These are phyloP conservation scores for Aspergillus phoenicis DNA, from an alignment of 2,329 filamentous ascomycete species.

Conservation along the genomic window DNA sequence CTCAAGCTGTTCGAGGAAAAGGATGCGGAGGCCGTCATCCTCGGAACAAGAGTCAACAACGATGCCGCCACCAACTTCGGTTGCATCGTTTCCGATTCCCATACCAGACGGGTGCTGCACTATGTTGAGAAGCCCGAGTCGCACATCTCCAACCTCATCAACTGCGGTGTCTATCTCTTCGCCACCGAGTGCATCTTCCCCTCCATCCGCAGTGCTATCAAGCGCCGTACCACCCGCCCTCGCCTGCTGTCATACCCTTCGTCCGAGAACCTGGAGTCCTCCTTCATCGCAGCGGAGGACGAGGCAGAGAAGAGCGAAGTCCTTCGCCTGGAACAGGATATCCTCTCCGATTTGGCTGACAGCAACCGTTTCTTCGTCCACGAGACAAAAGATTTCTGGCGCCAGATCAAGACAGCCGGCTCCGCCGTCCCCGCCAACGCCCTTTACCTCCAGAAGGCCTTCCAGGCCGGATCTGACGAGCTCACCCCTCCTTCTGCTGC, in stretches of 20 bases:
- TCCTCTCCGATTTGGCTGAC: slow-evolving; percentile 91
- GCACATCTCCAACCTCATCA: slow-evolving; percentile 97
- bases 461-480: slow-evolving; percentile 79
- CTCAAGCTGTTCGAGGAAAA: slow-evolving; percentile 90
- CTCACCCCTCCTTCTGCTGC: slow-evolving; percentile 80
- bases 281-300: slow-evolving; percentile 67
- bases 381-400: slow-evolving; percentile 99
- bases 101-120: slow-evolving; percentile 93
- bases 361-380: slow-evolving; percentile 98
- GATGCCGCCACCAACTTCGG: slow-evolving; percentile 95
- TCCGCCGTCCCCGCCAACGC: slow-evolving; percentile 96
- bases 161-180: slow-evolving; percentile 98
- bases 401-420: slow-evolving; percentile 98
- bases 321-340: slow-evolving; percentile 94
- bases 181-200: slow-evolving; percentile 95
- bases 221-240: slow-evolving; percentile 88
- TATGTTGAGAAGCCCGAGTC: slow-evolving; percentile 99
- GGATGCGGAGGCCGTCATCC: slow-evolving; percentile 93
- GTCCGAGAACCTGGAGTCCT: slow-evolving; percentile 83
- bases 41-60: slow-evolving; percentile 87
- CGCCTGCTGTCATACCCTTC: slow-evolving; percentile 94
- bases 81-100: slow-evolving; percentile 92
- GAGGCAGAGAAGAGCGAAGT: slow-evolving; percentile 79
- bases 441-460: slow-evolving; percentile 91
- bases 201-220: slow-evolving; percentile 90